These are phyloP conservation scores for Suhomyces kilbournensis DNA, from an alignment of 805 yeast species.

Conservation along the genomic window DNA sequence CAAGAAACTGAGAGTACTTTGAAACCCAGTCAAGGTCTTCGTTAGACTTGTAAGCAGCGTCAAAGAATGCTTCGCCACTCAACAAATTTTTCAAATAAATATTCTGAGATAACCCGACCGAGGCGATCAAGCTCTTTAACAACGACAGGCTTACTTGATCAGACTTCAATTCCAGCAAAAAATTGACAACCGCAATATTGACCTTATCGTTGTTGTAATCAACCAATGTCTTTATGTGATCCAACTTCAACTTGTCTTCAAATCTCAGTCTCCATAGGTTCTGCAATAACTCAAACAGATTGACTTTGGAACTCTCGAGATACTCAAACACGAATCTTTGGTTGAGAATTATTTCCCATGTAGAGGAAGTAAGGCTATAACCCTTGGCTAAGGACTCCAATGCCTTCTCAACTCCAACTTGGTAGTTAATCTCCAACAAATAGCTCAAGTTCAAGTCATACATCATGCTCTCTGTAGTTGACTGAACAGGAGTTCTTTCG, in stretches of 20 bases:
- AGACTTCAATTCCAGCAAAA: slow-evolving; percentile 7
- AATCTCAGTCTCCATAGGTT: slow-evolving; percentile 22
- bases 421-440: slow-evolving; percentile 25
- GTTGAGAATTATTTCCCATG: slow-evolving; percentile 33
- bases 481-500: neutral
- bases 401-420: slow-evolving; percentile 25
- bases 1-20: slow-evolving; percentile 13
- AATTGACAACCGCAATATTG: slow-evolving; percentile 20
- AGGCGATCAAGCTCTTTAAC: neutral
- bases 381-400: slow-evolving; percentile 28
- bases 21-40: slow-evolving; percentile 17
- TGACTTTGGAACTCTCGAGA: slow-evolving; percentile 18
- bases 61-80: slow-evolving; percentile 7
- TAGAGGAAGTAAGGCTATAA: slow-evolving; percentile 25
- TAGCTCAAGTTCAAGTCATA: slow-evolving; percentile 24
- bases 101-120: slow-evolving; percentile 16
- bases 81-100: slow-evolving; percentile 17
- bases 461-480: slow-evolving; percentile 5
- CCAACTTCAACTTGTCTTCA: slow-evolving; percentile 5
- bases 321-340: slow-evolving; percentile 21
- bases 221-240: slow-evolving; percentile 16
- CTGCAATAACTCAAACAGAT: slow-evolving; percentile 16
- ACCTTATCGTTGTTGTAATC: slow-evolving; percentile 23
- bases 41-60: slow-evolving; percentile 9
- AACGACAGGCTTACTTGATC: slow-evolving; percentile 2